Evolutionary conservation across 345 rosid genomes (phyloP).

Genomic region (Populus alba): DNA sequence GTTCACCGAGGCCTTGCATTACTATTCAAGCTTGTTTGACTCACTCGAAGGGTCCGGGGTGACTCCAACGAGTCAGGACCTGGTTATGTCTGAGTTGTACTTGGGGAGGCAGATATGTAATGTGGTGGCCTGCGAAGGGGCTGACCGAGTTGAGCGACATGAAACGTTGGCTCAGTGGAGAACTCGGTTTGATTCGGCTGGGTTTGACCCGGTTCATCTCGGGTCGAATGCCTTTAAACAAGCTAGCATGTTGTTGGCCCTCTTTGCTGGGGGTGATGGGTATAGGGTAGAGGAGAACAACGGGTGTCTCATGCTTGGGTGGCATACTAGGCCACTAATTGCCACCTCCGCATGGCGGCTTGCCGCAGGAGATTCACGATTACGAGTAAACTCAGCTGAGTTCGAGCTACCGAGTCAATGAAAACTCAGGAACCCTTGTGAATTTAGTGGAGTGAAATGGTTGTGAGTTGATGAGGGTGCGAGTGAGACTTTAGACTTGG

Average conservation of each 20-base stretch:
- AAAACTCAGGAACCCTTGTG: conserved; percentile 2
- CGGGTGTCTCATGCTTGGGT: conserved; percentile 80
- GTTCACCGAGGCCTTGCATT: conserved; percentile 33
- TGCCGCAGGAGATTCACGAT: neutral
- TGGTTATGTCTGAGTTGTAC: conserved; percentile 37
- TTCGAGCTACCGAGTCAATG: conserved; percentile 1
- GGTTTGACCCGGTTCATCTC: conserved; percentile 63
- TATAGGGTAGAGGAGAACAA: conserved; percentile 78
- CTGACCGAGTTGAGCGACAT: conserved; percentile 76
- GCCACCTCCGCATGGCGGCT: conserved; percentile 80
- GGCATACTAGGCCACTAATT: conserved; percentile 82
- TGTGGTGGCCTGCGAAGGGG: conserved; percentile 57
- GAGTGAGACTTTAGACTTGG: neutral
- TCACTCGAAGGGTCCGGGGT: conserved; percentile 32
- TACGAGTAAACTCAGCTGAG: conserved; percentile 15
- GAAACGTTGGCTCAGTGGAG: conserved; percentile 69
- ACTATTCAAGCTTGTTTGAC: conserved; percentile 37
- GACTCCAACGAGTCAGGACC: conserved; percentile 25
- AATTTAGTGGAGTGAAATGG: neutral
- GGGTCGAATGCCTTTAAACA: conserved; percentile 90
- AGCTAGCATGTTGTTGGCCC: conserved; percentile 71
- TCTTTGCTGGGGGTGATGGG: conserved; percentile 76
- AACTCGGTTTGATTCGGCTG: conserved; percentile 52
- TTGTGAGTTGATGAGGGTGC: neutral
- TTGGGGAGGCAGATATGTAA: conserved; percentile 38